Base-by-base conservation (phyloP, 139 green algal species). In the Chlamydomonas schloesseri region DNA sequence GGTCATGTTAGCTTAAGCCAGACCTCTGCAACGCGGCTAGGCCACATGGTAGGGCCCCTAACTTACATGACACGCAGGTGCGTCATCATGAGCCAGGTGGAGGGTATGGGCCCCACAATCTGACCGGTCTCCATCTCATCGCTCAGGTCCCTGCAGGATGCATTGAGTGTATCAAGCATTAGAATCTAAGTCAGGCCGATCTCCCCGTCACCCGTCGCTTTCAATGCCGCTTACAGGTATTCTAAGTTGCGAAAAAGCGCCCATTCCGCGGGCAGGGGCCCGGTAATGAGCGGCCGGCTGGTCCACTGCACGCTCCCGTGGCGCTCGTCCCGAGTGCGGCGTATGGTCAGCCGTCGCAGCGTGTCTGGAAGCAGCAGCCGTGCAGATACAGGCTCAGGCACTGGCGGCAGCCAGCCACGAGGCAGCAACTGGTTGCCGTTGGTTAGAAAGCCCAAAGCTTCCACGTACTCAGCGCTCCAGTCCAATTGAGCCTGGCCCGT, bases 1-100 rank as follows among this genome's bases (percentile, higher is more conserved):
- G 42, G 42, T 5, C 42, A 50, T 13, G 42, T 8, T 5, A 50
- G 6, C 8, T 50, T 50, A 50, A 8, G 8, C 42, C 8, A 50
- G 42, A 8, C n/a, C n/a, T n/a, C n/a, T n/a, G 42, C 42, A 50
- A 50, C 42, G 42, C 8, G 42, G 42, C 42, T 5, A 50, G 42
- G 42, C 42, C 5, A 50, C 42, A 50, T 50, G 42, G n/a, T n/a
- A 5, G 42, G 42, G 42, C 42, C 5, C 42, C 6, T 50, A 8
- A 50, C 58, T 82, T 33, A 83, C 76, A 83, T 83, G 28, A 37
- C 62, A 31, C 46, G 34, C 42, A 84, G 37, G 42, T 74, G 74
- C 46, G 78, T 84, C 78, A 84, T 84, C 64, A 74, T 84, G 64
- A 84, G 78, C 78, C 78, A 84, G 46, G 78, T 84, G 31, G 55